These are phyloP conservation scores for Fraxinus dipetala DNA, from an alignment of 305 asterid species.

Conservation along the genomic window DNA sequence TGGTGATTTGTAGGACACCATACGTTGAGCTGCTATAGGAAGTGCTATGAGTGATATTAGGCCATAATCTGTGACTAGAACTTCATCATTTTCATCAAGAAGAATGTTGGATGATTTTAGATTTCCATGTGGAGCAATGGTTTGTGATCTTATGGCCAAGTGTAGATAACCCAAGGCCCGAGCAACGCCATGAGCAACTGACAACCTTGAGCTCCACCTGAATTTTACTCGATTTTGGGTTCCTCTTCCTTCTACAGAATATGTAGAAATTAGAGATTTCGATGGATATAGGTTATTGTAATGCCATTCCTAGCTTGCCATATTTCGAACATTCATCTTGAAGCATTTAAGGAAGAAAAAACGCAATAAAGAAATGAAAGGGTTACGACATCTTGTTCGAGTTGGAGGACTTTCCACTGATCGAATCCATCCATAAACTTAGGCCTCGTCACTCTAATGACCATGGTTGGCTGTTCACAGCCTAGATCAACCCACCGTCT, in stretches of 20 bases:
- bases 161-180: conserved; percentile 62
- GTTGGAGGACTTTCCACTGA: not conserved
- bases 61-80: conserved; percentile 63
- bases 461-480: not conserved
- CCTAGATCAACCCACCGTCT: no score
- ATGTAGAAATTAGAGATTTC: not conserved
- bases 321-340: not conserved
- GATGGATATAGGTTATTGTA: not conserved
- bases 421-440: not conserved
- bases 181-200: conserved; percentile 55
- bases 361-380: not conserved
- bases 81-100: conserved; percentile 44
- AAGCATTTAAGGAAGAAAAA: not conserved
- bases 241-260: conserved; percentile 47
- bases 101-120: conserved; percentile 65
- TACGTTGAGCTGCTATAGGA: conserved; percentile 56
- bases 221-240: conserved; percentile 49
- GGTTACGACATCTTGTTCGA: not conserved
- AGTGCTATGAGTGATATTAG: conserved; percentile 49
- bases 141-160: conserved; percentile 32
- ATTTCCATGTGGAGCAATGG: conserved; percentile 62
- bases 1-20: conserved; percentile 59
- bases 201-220: conserved; percentile 65
- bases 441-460: not conserved
- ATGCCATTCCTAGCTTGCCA: not conserved